Evolutionary conservation across 176 grass and related monocot genomes (phyloP).

Genomic region (Luzula sylvatica): DNA sequence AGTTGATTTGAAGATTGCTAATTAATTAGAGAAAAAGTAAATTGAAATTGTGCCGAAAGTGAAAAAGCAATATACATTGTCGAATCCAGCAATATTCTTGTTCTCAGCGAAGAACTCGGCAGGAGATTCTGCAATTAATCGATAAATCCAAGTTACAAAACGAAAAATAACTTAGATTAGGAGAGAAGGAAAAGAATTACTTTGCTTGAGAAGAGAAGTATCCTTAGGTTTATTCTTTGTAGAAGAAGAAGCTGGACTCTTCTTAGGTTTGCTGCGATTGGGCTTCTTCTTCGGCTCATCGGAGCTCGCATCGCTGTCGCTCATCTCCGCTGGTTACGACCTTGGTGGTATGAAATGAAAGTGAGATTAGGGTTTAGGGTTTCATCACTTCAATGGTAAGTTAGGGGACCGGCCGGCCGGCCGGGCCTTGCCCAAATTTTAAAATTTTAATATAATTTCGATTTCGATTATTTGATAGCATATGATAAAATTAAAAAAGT

Average conservation of each 20-base stretch:
- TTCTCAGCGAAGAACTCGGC: constrained; percentile 94
- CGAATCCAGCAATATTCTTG: constrained; percentile 95
- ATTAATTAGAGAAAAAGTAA: too few species aligned
- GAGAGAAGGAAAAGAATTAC: constrained; percentile 10
- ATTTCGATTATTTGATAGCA: too few species aligned
- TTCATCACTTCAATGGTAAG: too few species aligned
- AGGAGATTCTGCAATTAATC: constrained; percentile 60
- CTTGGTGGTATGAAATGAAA: too few species aligned
- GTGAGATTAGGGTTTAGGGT: too few species aligned
- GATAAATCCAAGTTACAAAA: neutral
- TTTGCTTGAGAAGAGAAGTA: constrained; percentile 79
- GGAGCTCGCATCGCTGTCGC: constrained; percentile 2
- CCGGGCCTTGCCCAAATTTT: too few species aligned
- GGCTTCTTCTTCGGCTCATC: constrained; percentile 31
- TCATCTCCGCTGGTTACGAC: constrained; percentile 10
- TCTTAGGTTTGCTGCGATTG: constrained; percentile 27
- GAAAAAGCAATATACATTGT: constrained; percentile 58
- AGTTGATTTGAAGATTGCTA: neutral
- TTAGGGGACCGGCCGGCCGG: too few species aligned
- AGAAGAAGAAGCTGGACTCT: constrained; percentile 1
- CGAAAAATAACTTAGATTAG: neutral
- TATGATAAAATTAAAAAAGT: too few species aligned
- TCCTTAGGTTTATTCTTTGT: constrained; percentile 40
- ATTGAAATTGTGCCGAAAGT: neutral
- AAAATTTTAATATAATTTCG: too few species aligned